Evolutionary conservation across 2,329 filamentous ascomycete genomes (phyloP).

Genomic region (Fusarium succisae): DNA sequence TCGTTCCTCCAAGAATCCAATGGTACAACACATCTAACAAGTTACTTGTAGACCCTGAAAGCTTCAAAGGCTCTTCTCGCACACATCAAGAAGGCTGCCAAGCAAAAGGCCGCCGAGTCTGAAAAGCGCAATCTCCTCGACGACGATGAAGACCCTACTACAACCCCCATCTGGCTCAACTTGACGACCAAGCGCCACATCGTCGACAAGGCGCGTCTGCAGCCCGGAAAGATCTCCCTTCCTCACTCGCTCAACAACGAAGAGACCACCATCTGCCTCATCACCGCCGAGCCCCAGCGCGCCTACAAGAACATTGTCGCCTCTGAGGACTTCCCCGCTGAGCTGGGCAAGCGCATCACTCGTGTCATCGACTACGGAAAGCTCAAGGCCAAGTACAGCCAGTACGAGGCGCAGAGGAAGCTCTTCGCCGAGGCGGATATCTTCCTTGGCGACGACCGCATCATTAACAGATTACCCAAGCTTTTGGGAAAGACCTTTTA

Average conservation of each 20-base stretch:
- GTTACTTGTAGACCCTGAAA: slow-evolving; percentile 61
- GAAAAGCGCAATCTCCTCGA: slow-evolving; percentile 67
- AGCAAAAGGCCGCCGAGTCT: slow-evolving; percentile 55
- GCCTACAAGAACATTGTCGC: slow-evolving; percentile 90
- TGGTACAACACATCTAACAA: slow-evolving; percentile 9
- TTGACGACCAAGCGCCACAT: slow-evolving; percentile 74
- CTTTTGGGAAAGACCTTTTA: slow-evolving; percentile 93
- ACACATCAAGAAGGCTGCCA: slow-evolving; percentile 67
- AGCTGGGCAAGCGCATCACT: slow-evolving; percentile 73
- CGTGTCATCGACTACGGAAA: slow-evolving; percentile 85
- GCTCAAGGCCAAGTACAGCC: slow-evolving; percentile 82
- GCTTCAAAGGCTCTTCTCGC: slow-evolving; percentile 70
- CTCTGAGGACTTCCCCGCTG: slow-evolving; percentile 74
- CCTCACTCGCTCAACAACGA: slow-evolving; percentile 78
- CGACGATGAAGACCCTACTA: slow-evolving; percentile 54
- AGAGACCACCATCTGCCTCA: slow-evolving; percentile 80
- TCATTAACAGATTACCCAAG: slow-evolving; percentile 77
- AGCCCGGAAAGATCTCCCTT: slow-evolving; percentile 83
- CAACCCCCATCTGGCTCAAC: slow-evolving; percentile 69
- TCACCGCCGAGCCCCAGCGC: slow-evolving; percentile 83
- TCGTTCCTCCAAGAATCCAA: slow-evolving; percentile 1
- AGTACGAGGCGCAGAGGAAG: slow-evolving; percentile 87
- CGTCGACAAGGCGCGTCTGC: slow-evolving; percentile 78
- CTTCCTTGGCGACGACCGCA: slow-evolving; percentile 91
- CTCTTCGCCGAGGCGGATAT: slow-evolving; percentile 88